Percentiles rank a stretch among this genome's conserved stretches.
Conservation (phyloP, 306 rosid species). For the Sindora glabra region DNA sequence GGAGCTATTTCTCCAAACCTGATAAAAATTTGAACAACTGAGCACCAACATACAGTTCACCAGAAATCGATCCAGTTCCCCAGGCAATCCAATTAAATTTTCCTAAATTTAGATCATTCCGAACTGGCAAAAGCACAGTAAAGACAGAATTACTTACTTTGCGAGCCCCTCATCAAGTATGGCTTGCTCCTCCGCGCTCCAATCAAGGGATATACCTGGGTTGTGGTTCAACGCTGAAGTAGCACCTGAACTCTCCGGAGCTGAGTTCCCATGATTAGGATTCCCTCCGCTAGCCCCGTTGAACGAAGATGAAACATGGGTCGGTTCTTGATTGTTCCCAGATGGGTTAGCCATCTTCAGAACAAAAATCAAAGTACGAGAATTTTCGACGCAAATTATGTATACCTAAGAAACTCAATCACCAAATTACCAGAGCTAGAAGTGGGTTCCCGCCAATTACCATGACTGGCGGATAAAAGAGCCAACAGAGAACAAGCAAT, state of each 20-base stretch:
- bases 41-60: not conserved
- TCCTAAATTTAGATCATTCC: not conserved
- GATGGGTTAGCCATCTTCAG: constrained; percentile 49
- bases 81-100: not conserved
- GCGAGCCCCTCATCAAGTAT: constrained; percentile 45
- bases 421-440: constrained; percentile 3
- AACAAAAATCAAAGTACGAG: not conserved
- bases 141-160: constrained; percentile 34
- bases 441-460: constrained; percentile 48
- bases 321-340: constrained; percentile 49
- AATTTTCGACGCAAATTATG: not conserved
- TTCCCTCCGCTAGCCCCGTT: constrained; percentile 27
- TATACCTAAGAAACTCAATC: constrained; percentile 17
- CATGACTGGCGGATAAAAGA: constrained; percentile 2
- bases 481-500: not conserved
- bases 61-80: not conserved
- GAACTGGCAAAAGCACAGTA: not conserved
- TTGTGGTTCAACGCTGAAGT: constrained; percentile 44
- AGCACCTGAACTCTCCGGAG: constrained; percentile 29
- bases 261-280: constrained; percentile 34
- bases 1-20: no score
- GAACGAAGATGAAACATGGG: constrained; percentile 41
- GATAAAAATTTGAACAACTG: not conserved
- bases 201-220: constrained; percentile 45
- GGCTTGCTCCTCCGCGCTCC: constrained; percentile 57